Percentiles rank a stretch among this genome's conserved stretches.
Evolutionary conservation across 1,139 yeast species (phyloP).

Genomic region (Debaryomyces sp.): DNA sequence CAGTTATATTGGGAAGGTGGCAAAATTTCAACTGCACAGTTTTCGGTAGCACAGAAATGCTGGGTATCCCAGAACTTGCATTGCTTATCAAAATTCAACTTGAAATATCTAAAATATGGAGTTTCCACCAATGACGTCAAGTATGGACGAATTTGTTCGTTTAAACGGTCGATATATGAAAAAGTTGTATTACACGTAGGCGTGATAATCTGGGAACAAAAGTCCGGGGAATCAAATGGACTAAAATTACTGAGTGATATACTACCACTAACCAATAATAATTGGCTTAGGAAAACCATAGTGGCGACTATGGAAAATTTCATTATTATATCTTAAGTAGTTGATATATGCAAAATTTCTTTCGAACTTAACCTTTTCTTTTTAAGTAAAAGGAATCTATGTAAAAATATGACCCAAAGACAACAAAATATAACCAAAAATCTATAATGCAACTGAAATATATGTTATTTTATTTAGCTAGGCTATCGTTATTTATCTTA

Average conservation of each 20-base stretch:
- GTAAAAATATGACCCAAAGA: neutral
- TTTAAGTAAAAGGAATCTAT: neutral
- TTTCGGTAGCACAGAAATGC: constrained; percentile 87
- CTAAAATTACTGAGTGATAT: constrained; percentile 20
- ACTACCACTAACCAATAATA: constrained; percentile 1
- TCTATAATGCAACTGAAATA: neutral
- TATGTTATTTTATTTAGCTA: neutral
- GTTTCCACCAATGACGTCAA: constrained; percentile 60
- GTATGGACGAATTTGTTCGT: constrained; percentile 45
- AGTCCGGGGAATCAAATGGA: constrained; percentile 50
- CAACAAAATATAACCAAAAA: neutral
- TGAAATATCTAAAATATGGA: constrained; percentile 83
- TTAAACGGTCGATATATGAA: constrained; percentile 44
- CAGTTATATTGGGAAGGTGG: constrained; percentile 54
- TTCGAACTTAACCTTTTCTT: neutral
- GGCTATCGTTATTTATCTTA: neutral
- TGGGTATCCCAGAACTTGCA: constrained; percentile 90
- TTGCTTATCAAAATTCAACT: constrained; percentile 79
- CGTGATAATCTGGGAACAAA: constrained; percentile 50
- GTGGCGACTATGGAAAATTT: constrained; percentile 3
- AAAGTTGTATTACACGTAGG: constrained; percentile 52
- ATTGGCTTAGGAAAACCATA: constrained; percentile 1
- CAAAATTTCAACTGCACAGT: constrained; percentile 87
- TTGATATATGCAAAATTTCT: neutral
- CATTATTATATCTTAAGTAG: neutral